phyloP scores from a whole-genome alignment of 371 early-diverging fungal genomes.

The Syncephalastrum sp. region DNA sequence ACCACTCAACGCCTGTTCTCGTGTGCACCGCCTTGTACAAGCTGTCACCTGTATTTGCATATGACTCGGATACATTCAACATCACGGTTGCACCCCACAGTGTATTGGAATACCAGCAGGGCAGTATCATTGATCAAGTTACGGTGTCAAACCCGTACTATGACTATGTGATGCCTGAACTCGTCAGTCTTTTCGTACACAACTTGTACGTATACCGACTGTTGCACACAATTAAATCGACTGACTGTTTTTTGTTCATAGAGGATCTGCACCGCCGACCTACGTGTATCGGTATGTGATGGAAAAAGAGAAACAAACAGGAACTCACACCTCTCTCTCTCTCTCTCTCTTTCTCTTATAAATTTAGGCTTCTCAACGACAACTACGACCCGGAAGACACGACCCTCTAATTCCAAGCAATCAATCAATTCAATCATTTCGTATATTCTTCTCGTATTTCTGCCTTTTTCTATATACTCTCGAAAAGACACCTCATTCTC shows the following conservation, averaged over 20 bases:
- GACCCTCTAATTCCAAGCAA: constrained; percentile 11
- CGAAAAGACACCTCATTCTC: no score
- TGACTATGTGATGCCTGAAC: constrained; percentile 89
- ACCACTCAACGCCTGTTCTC: constrained; percentile 87
- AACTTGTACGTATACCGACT: constrained; percentile 64
- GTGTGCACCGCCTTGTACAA: constrained; percentile 87
- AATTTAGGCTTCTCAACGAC: constrained; percentile 75
- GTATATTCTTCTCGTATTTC: no score
- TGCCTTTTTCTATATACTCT: no score
- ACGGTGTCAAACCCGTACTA: constrained; percentile 83
- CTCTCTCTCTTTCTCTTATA: no score
- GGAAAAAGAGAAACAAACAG: background rate
- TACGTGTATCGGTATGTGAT: constrained; percentile 39
- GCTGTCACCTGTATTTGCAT: constrained; percentile 85
- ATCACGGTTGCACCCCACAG: constrained; percentile 76
- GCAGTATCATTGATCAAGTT: constrained; percentile 74
- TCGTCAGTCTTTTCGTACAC: constrained; percentile 88
- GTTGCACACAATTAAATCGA: background rate
- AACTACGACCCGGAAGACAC: constrained; percentile 65
- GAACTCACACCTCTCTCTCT: constrained; percentile 26
- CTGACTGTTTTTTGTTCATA: background rate
- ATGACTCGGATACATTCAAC: constrained; percentile 83
- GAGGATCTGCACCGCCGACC: constrained; percentile 52
- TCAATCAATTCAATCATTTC: no score
- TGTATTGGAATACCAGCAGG: constrained; percentile 80